Evolutionary conservation across 208 protist genomes (phyloP).

Genomic region (Trichomonas gallinae): DNA sequence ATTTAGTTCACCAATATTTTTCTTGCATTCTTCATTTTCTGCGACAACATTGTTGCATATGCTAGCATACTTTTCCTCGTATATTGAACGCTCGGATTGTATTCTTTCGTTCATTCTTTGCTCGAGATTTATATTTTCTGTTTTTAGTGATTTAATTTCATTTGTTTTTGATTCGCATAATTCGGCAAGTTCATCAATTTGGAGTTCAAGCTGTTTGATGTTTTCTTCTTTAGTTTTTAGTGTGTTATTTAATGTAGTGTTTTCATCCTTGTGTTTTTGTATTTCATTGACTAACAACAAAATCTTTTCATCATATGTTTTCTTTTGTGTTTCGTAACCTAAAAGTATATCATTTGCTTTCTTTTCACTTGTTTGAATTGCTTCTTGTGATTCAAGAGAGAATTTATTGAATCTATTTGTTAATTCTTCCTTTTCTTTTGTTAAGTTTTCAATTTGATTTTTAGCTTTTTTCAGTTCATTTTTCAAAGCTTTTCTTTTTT

Average conservation of each 20-base stretch:
- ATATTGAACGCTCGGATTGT: not conserved
- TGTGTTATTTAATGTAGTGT: not conserved
- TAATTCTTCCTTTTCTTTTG: not conserved
- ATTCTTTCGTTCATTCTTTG: not conserved
- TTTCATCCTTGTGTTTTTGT: not conserved
- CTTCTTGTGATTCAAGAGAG: not conserved
- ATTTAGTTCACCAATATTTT: not conserved
- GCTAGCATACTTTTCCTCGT: not conserved
- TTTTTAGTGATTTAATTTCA: not conserved
- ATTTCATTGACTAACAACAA: not conserved
- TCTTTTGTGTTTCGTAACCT: not conserved
- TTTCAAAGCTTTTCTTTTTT: not conserved
- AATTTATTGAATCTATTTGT: not conserved
- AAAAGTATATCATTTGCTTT: not conserved
- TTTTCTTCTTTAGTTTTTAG: not conserved
- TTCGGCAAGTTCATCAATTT: not conserved
- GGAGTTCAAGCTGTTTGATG: not conserved
- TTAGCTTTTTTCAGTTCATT: not conserved
- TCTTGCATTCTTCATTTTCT: not conserved
- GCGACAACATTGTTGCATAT: not conserved
- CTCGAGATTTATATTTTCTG: not conserved
- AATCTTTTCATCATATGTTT: not conserved
- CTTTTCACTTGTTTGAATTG: not conserved
- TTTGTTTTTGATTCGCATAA: not conserved
- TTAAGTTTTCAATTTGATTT: not conserved